phyloP scores from a whole-genome alignment of 805 yeast species.

The Barnettozyma californica region DNA sequence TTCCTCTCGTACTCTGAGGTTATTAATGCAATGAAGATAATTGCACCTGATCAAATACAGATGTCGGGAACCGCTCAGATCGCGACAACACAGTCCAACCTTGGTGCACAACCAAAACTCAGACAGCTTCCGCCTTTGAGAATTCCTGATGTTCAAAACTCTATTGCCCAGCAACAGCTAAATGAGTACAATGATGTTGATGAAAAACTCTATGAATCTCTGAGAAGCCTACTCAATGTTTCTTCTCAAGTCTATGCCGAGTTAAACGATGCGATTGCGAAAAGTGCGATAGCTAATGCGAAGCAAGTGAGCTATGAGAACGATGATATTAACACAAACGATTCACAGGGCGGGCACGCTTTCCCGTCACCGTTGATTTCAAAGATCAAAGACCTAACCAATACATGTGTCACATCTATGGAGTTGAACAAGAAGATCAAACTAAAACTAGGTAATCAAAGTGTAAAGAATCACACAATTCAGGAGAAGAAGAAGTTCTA shows the following conservation, averaged over 20 bases:
- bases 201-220: constrained; percentile 58
- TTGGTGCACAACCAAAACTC: neutral
- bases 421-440: constrained; percentile 71
- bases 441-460: constrained; percentile 43
- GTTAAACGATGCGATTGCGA: constrained; percentile 59
- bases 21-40: constrained; percentile 54
- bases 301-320: constrained; percentile 20
- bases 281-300: constrained; percentile 54
- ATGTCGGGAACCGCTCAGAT: neutral
- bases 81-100: constrained; percentile 10
- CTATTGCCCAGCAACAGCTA: constrained; percentile 22
- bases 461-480: constrained; percentile 35
- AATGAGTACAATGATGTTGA: constrained; percentile 49
- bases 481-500: constrained; percentile 62
- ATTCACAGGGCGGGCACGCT: constrained; percentile 12
- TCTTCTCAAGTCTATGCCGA: constrained; percentile 79
- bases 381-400: constrained; percentile 72
- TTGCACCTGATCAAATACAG: constrained; percentile 21
- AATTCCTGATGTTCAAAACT: constrained; percentile 16
- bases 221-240: constrained; percentile 55
- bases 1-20: constrained; percentile 64
- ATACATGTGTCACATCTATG: constrained; percentile 72
- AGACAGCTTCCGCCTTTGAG: constrained; percentile 23
- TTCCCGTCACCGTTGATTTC: constrained; percentile 40
- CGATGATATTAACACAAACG: constrained; percentile 25